phyloP scores from a whole-genome alignment of 2,329 filamentous ascomycete genomes.

The Huntiella decipiens region DNA sequence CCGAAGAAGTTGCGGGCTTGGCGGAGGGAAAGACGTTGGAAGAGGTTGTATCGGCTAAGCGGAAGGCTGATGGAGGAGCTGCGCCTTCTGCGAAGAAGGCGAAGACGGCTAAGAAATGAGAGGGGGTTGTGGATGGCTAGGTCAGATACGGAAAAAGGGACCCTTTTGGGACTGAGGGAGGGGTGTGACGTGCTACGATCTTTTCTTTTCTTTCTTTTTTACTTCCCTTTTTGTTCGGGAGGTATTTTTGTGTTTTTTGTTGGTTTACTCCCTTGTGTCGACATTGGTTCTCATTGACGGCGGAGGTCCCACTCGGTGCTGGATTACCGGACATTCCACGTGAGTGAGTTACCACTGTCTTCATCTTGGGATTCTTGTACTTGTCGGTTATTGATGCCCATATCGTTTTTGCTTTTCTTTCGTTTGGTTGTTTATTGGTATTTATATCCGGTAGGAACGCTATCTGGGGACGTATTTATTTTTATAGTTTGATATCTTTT shows the following conservation, averaged over 20 bases:
- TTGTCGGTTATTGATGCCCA: neutral
- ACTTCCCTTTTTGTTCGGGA: neutral
- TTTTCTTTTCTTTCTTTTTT: slow-evolving; percentile 3
- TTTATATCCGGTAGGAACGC: too few relatives aligned
- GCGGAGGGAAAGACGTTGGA: slow-evolving; percentile 16
- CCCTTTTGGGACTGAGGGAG: neutral
- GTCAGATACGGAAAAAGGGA: neutral
- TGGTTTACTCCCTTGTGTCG: too few relatives aligned
- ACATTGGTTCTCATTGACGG: too few relatives aligned
- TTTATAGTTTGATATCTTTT: too few relatives aligned
- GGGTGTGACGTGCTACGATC: neutral
- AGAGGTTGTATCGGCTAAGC: slow-evolving; percentile 32
- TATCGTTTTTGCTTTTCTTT: neutral
- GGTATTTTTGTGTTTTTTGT: too few relatives aligned
- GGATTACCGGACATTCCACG: too few relatives aligned
- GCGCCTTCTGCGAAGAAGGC: slow-evolving; percentile 36
- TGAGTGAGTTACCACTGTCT: too few relatives aligned
- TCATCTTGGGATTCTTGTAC: neutral
- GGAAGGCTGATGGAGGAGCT: slow-evolving; percentile 36
- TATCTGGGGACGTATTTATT: too few relatives aligned
- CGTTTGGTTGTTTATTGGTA: too few relatives aligned
- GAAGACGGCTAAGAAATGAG: slow-evolving; percentile 25
- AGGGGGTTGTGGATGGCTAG: neutral
- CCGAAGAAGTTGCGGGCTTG: slow-evolving; percentile 67
- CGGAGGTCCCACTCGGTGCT: too few relatives aligned